phyloP scores from a whole-genome alignment of 345 rosid genomes.

The Ceriops zippeliana region DNA sequence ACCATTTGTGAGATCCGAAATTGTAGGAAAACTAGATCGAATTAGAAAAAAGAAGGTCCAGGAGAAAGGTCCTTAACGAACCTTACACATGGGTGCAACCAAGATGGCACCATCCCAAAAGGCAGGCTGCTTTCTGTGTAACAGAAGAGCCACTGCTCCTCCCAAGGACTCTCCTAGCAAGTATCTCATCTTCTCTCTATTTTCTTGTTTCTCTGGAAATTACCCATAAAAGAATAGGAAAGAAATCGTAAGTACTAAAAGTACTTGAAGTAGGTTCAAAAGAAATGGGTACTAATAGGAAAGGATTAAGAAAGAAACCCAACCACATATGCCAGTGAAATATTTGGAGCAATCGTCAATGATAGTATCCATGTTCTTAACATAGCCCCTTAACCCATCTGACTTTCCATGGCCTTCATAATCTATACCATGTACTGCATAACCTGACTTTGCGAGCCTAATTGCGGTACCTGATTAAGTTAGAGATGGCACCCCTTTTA shows the following conservation, averaged over 20 bases:
- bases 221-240: neutral
- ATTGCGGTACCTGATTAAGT: constrained; percentile 54
- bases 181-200: constrained; percentile 55
- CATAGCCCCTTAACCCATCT: constrained; percentile 42
- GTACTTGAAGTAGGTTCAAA: neutral
- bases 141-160: constrained; percentile 61
- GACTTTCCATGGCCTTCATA: constrained; percentile 93
- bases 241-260: neutral
- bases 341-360: constrained; percentile 56
- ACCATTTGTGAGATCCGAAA: neutral
- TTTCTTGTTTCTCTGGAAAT: constrained; percentile 49
- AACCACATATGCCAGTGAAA: constrained; percentile 56
- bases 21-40: neutral
- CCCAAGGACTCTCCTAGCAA: constrained; percentile 89
- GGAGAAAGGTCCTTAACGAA: constrained; percentile 6
- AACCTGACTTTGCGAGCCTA: constrained; percentile 58
- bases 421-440: constrained; percentile 66
- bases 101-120: constrained; percentile 81
- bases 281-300: neutral
- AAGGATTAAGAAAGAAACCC: neutral
- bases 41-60: neutral
- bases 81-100: constrained; percentile 93
- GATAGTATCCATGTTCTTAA: constrained; percentile 48
- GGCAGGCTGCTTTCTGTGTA: constrained; percentile 55
- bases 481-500: neutral